phyloP scores from a whole-genome alignment of 805 yeast species.

The Nakazawaea pomicola region DNA sequence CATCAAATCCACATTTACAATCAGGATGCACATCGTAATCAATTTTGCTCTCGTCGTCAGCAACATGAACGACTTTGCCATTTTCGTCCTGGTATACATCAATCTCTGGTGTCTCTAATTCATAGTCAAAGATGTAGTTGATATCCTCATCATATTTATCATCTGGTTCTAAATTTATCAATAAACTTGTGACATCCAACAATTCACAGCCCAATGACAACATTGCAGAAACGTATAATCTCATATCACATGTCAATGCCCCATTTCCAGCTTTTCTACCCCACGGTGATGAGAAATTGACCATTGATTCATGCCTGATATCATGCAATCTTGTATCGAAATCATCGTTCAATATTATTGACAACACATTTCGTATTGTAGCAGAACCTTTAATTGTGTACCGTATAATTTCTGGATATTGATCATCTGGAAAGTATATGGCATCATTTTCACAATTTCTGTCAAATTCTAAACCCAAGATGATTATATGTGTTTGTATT shows the following conservation, averaged over 20 bases:
- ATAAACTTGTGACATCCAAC: conserved; percentile 47
- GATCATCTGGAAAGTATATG: conserved; percentile 18
- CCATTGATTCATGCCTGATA: conserved; percentile 50
- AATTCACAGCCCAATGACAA: conserved; percentile 41
- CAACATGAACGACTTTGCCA: conserved; percentile 21
- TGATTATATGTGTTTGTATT: conserved; percentile 52
- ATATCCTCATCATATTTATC: conserved; percentile 70
- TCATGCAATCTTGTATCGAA: conserved; percentile 44
- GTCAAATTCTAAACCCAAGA: conserved; percentile 58
- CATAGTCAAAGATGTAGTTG: conserved; percentile 54
- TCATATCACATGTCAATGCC: conserved; percentile 50
- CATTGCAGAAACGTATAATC: conserved; percentile 53
- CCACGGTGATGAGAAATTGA: conserved; percentile 61
- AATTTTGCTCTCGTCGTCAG: conserved; percentile 15
- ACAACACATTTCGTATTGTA: conserved; percentile 56
- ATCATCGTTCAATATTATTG: conserved; percentile 53
- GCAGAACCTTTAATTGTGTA: conserved; percentile 57
- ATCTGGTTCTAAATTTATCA: conserved; percentile 51
- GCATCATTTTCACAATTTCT: conserved; percentile 40
- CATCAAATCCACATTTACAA: conserved; percentile 32
- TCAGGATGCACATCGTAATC: conserved; percentile 28
- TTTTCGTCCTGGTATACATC: conserved; percentile 21
- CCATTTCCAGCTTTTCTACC: conserved; percentile 61
- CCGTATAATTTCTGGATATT: conserved; percentile 40
- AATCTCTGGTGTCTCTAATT: conserved; percentile 35